These are phyloP conservation scores for Yamadazyma tumulicola DNA, from an alignment of 805 yeast species.

Conservation along the genomic window DNA sequence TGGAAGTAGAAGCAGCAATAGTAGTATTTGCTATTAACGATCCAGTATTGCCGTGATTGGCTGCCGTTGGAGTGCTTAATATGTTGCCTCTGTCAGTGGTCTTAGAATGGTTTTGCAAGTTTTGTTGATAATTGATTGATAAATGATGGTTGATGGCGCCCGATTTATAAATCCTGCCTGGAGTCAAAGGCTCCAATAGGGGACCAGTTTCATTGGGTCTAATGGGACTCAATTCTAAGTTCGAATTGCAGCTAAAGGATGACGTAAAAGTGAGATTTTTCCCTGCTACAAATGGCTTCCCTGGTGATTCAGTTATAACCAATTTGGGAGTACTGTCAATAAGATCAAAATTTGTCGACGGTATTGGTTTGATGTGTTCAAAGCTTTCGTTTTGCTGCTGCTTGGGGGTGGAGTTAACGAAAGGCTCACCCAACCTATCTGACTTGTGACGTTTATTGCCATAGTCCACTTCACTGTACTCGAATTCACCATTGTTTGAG, in stretches of 20 bases:
- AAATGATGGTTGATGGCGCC: constrained; percentile 15
- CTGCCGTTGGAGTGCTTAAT: background rate
- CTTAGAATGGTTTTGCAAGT: constrained; percentile 1
- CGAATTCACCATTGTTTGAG: background rate
- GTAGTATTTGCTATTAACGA: too few relatives aligned
- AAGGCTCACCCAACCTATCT: constrained; percentile 10
- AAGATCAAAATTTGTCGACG: constrained; percentile 8
- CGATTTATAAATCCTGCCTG: constrained; percentile 27
- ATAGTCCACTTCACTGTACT: constrained; percentile 4
- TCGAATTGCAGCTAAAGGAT: constrained; percentile 63
- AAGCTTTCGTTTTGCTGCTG: background rate
- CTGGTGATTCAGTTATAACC: constrained; percentile 33
- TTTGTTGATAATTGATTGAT: constrained; percentile 9
- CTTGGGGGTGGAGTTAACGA: constrained; percentile 8
- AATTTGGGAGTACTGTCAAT: constrained; percentile 19
- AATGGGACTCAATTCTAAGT: constrained; percentile 60
- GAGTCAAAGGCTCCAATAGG: constrained; percentile 61
- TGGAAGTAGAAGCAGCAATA: constrained; percentile 1
- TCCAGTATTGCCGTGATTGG: background rate
- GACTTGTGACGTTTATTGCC: constrained; percentile 7
- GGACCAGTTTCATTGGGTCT: constrained; percentile 62
- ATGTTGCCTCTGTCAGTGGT: constrained; percentile 1
- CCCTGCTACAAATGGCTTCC: constrained; percentile 37
- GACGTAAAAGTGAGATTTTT: constrained; percentile 53
- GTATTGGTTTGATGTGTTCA: constrained; percentile 2